Base-by-base conservation (phyloP, 2,329 filamentous ascomycete genomes). In the Botrytis paeoniae region DNA sequence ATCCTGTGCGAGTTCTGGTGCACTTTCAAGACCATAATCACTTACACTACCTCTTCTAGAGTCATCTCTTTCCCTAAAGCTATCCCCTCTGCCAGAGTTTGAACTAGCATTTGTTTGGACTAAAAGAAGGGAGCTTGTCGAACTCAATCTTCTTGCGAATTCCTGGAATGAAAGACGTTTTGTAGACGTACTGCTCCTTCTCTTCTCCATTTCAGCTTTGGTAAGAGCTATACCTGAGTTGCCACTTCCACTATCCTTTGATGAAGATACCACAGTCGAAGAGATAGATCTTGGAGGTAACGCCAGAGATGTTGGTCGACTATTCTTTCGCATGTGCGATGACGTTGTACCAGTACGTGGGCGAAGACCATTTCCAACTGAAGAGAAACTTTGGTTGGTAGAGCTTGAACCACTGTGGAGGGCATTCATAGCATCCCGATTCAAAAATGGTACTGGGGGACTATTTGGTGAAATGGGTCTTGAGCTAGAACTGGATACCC, bases 161-260 rank as follows among this genome's bases (percentile, higher is more conserved):
- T 91, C 89, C 76, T 85, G 87, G 76, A 91, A 89, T 82, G 87
- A 89, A 72, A 89, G 84, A 74, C 87, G 84, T 82, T 89, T 90
- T 64, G 82, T 82, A 79, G 86, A 89, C 18, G 85, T 86, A 59
- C 82, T 83, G 41, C 88, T 89, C 65, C 84, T 83, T 45, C 86
- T 85, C 75, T 87, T 66, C 86, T 78, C 76, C n/a, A 72, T 78
- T n/a, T 75, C 72, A 3, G 75, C 74, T n/a, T 75, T 73, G 45
- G 48, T 75, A 5, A 45, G 43, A 39, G 72, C 72, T 16, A 75
- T 57, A 61, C 74, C 78, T 22, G 71, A 73, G 61, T 70, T 77
- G 20, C 35, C 73, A 54, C 71, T 72, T n/a, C 39, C 71, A 16
- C 37, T 43, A 22, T 80, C 78, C 71, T 75, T 75, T 9, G 75